Evolutionary conservation across 2,329 filamentous ascomycete genomes (phyloP).

Genomic region (Fusarium graminum): DNA sequence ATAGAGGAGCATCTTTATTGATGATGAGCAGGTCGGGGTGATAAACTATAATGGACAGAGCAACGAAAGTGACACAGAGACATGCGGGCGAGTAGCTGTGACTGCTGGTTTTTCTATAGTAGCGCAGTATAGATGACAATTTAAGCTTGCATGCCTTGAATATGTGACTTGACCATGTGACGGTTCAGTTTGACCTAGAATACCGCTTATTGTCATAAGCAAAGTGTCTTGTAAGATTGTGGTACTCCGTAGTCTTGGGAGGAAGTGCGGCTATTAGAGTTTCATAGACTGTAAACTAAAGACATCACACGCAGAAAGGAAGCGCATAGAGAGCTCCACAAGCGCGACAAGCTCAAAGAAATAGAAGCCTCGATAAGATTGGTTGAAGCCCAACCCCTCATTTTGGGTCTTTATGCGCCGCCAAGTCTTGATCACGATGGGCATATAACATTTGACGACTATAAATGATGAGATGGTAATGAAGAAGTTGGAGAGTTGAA

Average conservation of each 20-base stretch:
- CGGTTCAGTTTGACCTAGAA: neutral
- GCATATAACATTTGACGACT: neutral
- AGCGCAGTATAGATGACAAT: conserved; percentile 45
- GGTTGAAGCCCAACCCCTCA: conserved; percentile 12
- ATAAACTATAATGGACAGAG: conserved; percentile 16
- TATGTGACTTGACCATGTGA: conserved; percentile 18
- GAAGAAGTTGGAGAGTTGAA: too few species aligned
- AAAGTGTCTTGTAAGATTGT: neutral
- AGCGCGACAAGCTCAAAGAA: neutral
- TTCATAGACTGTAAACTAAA: conserved; percentile 14
- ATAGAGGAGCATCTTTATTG: conserved; percentile 17
- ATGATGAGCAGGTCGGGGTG: conserved; percentile 26
- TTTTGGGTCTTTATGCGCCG: neutral
- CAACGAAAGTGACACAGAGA: conserved; percentile 40
- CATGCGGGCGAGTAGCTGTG: conserved; percentile 42
- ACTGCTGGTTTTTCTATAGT: conserved; percentile 39
- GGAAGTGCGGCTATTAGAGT: conserved; percentile 14
- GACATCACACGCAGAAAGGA: conserved; percentile 5
- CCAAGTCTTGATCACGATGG: neutral
- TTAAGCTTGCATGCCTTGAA: conserved; percentile 46
- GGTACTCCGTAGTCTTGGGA: neutral
- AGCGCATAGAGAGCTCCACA: neutral
- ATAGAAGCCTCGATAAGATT: neutral
- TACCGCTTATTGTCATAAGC: neutral
- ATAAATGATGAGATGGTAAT: too few species aligned